Base-by-base conservation (phyloP, 345 rosid genomes). In the Orychophragmus violaceus region DNA sequence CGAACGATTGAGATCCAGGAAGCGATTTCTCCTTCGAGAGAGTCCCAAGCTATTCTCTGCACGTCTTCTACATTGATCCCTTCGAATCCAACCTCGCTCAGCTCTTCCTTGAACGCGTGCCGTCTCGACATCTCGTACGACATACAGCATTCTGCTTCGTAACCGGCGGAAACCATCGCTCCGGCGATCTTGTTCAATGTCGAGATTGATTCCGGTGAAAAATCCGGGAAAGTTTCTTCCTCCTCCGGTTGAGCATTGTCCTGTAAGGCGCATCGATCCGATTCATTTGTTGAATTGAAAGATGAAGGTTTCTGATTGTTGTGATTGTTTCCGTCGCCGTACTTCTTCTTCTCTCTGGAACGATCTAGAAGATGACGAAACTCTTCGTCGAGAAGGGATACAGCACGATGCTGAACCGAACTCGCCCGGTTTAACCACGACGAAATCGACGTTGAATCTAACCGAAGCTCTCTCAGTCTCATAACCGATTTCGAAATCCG, bases 1-100 rank as follows among this genome's bases (percentile, higher is more conserved):
- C 80, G 85, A 59, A 86, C 79, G 58, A 76, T 62, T 1, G 74
- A 55, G 78, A 79, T 82, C 93, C 97, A 89, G 0, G 77, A 58
- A 17, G 71, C 74, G 67, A 93, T 93, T 63, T 90, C 94, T 6
- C 75, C 81, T 67, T 90, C 94, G 6, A 91, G 74, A 18, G 85
- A 51, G 16, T 86, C 96, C 98, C 97, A 90, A 2, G 68, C 66
- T 81, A 84, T 82, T 66, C 25, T 84, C 59, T 87, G 96, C 2
- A 85, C 81, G 28, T 93, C 97, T 29, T 93, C 97, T 7, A 82
- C 69, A 68, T 82, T 87, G 30, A 87, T 62, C 35, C 74, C 83
- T 24, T 87, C 84, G 48, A 79, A 85, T 4, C 93, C 93, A 5
- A 77, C 66, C 74, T 80, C 77, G 48, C 14, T 59, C 11, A 87